These are phyloP conservation scores for Amaranthus cruentus DNA, from an alignment of 148 eudicot genomes.

Conservation along the genomic window DNA sequence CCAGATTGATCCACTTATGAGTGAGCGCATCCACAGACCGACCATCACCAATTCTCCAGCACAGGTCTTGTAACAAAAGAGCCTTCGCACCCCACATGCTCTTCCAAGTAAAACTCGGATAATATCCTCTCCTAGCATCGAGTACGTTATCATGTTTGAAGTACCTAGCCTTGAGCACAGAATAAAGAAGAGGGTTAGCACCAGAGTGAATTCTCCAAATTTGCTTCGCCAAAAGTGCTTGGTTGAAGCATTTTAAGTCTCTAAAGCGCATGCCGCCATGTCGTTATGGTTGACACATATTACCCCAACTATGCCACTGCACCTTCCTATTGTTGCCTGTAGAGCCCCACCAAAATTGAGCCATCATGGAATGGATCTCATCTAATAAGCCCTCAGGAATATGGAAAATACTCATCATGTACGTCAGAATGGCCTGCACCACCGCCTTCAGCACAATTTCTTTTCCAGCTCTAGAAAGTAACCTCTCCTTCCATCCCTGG, in stretches of 20 bases:
- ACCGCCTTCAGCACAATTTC: neutral
- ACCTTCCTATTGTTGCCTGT: too few relatives aligned
- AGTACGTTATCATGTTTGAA: neutral
- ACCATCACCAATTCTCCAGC: constrained; percentile 1
- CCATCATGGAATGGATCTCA: too few relatives aligned
- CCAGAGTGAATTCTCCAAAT: neutral
- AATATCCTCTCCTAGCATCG: neutral
- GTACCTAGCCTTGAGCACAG: neutral
- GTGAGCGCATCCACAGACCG: too few relatives aligned
- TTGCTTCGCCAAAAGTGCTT: neutral
- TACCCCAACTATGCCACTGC: too few relatives aligned
- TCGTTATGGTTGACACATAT: neutral
- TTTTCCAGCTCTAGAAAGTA: neutral
- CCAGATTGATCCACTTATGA: too few relatives aligned
- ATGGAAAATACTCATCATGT: too few relatives aligned
- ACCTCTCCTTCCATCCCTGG: neutral
- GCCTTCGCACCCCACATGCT: neutral
- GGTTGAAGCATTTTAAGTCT: neutral
- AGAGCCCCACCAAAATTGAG: too few relatives aligned
- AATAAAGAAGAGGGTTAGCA: neutral
- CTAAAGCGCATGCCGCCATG: neutral
- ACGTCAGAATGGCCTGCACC: too few relatives aligned
- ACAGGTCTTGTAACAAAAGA: neutral
- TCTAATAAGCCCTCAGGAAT: too few relatives aligned
- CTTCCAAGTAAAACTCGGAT: neutral